Base-by-base conservation (phyloP, 2,329 filamentous ascomycete species). In the Endoconidiophora laricicola region DNA sequence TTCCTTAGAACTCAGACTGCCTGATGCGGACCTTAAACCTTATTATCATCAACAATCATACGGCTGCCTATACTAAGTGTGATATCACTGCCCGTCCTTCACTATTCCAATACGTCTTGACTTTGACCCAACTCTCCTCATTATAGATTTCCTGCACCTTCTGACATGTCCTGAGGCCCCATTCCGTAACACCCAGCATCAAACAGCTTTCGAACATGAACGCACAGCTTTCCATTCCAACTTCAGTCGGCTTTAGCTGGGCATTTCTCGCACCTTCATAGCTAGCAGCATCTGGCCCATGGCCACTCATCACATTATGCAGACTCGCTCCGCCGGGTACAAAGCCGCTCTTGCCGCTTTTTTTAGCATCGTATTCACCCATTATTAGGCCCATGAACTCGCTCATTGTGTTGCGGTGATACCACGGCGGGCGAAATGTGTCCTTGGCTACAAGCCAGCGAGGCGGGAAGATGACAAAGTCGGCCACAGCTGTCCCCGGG, bases 41-140 rank as follows among this genome's bases (percentile, higher is more conserved):
- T 18, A 18, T 18, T 18, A 33, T 33, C 29, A 33, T 12, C 4
- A 33, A 7, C 2, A 12, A 33, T 33, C 29, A 33, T 33, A 33
- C 29, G 2, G 9, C 12, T 33, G 26, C 29, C 2, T 33, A 33
- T 12, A 46, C 33, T 14, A 46, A 22, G 29, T 50, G 16, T 22
- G 42, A 45, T 22, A 16, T 40, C 7, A 42, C 39, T 38, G 36
- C 6, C 48, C 58, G 29, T 33, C 9, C 29, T 33, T 33, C 29
- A 33, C 58, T 59, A 59, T 65, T 64, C 70, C 80, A 83, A 59
- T 82, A 75, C 41, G 78, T 71, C 63, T 76, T 74, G 48, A 84
- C 65, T 0, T 73, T 73, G 24, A 71, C 78, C 86, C 86, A 94
- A 61, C 83, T 88, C 68, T 93, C 83, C 52, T 79, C 76, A 60